These are phyloP conservation scores for Thuidium tamariscinum DNA, from an alignment of 225 moss, liverwort and hornwort species.

Conservation along the genomic window DNA sequence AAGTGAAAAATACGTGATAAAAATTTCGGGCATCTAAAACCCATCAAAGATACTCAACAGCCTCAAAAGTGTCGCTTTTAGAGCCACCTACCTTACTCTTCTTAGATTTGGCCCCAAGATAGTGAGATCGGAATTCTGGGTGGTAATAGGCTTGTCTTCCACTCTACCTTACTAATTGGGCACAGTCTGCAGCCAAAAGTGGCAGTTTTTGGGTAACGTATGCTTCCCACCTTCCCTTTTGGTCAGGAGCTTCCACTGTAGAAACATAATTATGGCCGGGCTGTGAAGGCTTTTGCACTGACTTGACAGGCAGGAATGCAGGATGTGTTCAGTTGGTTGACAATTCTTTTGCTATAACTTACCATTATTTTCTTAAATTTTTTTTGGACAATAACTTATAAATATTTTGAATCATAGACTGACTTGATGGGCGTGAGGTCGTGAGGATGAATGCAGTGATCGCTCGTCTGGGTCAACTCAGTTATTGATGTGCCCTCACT, in stretches of 20 bases:
- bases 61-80: too few species aligned
- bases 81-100: too few species aligned
- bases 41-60: too few species aligned
- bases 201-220: accelerated
- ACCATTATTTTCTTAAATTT: background rate
- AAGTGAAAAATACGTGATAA: too few species aligned
- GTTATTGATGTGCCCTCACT: background rate
- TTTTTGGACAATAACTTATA: too few species aligned
- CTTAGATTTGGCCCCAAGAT: too few species aligned
- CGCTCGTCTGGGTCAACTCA: background rate
- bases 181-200: background rate
- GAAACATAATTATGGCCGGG: background rate
- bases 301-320: background rate
- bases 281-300: background rate
- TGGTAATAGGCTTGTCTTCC: too few species aligned
- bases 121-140: too few species aligned
- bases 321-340: background rate
- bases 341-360: background rate
- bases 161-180: too few species aligned
- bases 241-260: background rate
- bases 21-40: too few species aligned
- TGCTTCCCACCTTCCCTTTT: too few species aligned
- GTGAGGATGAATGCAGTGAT: background rate
- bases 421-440: too few species aligned
- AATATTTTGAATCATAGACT: background rate